Base-by-base conservation (phyloP, 139 green algal genomes). In the Volvox africanus region DNA sequence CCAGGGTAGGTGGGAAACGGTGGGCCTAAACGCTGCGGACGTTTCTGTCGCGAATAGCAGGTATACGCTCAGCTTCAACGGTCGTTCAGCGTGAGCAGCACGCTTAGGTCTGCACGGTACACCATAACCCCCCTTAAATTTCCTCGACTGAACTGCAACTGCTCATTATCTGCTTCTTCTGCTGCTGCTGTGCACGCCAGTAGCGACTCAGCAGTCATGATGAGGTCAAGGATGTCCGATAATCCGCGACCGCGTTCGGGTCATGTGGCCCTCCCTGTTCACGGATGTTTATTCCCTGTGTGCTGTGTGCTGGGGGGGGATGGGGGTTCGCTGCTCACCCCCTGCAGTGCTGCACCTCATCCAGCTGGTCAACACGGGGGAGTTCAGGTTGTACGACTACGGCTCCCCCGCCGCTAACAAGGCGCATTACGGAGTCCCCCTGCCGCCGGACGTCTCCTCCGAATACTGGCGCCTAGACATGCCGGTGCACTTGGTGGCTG, bases 371-470 rank as follows among this genome's bases (percentile, higher is more conserved):
- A 61, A 65, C 0, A 91, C 88, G 33, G 81, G 89, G 5, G 61
- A 86, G 13, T 99, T 99, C 92, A 90, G 92, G 36, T 86, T 99
- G 90, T 99, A 96, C 86, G 97, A 99, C 92, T 97, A 98, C 82
- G 97, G 97, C 87, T 95, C 62, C 33, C 19, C 65, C 1, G 93
- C 92, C 1, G 89, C 88, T 50, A 99, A 99, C 92, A 16, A 68
- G 9, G 61, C 37, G 3, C 83, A 91, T 35, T 99, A 99, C 91
- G 95, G 95, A n/a, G 62, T 69, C 62, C 21, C 88, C 26, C 93
- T 95, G 18, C 96, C 96, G 33, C 86, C 93, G 0, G 96, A 99
- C 92, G 82, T 99, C 18, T 95, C 95, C 21, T 93, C 87, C 13
- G 73, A 97, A 61, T 99, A 99, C 90, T 73, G 87, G 83, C 87